These are phyloP conservation scores for Yamadazyma membranifaciens DNA, from an alignment of 1,139 yeast species.

Conservation along the genomic window DNA sequence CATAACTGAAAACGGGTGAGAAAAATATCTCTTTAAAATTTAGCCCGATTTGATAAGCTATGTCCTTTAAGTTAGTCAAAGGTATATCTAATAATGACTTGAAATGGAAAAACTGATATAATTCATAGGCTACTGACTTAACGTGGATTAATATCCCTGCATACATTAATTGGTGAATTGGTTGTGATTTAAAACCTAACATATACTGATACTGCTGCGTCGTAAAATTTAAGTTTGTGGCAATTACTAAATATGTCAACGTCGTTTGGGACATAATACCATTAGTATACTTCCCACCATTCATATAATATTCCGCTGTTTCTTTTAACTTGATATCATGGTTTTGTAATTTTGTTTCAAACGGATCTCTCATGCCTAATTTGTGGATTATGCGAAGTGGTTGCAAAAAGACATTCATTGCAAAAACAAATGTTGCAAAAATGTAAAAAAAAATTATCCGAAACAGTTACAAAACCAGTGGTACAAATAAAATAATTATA, in stretches of 20 bases:
- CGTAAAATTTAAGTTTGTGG: conserved; percentile 9
- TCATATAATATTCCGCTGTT: conserved; percentile 8
- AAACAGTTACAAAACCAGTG: too few relatives aligned
- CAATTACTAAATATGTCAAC: conserved; percentile 13
- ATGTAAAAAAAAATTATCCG: background rate
- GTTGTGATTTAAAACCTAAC: conserved; percentile 6
- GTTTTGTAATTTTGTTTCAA: conserved; percentile 3
- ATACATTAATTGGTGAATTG: conserved; percentile 4
- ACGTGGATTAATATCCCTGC: conserved; percentile 5
- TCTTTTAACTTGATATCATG: conserved; percentile 10
- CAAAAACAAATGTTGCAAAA: conserved; percentile 5
- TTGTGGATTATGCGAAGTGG: background rate
- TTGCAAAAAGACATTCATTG: background rate
- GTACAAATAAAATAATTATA: too few relatives aligned
- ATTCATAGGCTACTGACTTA: conserved; percentile 1
- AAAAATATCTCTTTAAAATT: conserved; percentile 14
- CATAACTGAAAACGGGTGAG: conserved; percentile 8
- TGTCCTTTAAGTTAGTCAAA: conserved; percentile 14
- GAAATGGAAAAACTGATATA: conserved; percentile 6
- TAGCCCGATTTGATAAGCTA: conserved; percentile 13
- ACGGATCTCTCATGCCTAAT: conserved; percentile 7
- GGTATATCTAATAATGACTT: conserved; percentile 10
- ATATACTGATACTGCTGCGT: conserved; percentile 12
- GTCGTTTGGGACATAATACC: conserved; percentile 8
- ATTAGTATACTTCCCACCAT: conserved; percentile 4